phyloP scores from a whole-genome alignment of 257 asterid genomes.

The Echium plantagineum region DNA sequence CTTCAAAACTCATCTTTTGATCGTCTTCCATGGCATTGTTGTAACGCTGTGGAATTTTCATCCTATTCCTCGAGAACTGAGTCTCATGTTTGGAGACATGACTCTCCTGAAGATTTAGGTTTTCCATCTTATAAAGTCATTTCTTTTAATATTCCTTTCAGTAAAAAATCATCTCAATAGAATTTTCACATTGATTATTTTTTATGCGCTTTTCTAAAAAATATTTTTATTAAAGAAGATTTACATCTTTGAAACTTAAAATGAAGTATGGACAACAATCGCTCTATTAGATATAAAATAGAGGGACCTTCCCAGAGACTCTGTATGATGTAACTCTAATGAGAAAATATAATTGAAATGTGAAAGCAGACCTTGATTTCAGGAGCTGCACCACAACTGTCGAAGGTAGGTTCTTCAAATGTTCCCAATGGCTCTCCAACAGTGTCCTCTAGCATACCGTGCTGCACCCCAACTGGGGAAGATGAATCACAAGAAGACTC shows the following conservation, averaged over 20 bases:
- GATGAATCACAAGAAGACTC: conserved; percentile 47
- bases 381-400: conserved; percentile 64
- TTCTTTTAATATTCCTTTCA: too few species aligned
- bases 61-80: too few species aligned
- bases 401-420: conserved; percentile 71
- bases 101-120: too few species aligned
- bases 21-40: too few species aligned
- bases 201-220: too few species aligned
- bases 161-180: too few species aligned
- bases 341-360: conserved; percentile 6
- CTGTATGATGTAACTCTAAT: conserved; percentile 3
- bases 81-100: too few species aligned
- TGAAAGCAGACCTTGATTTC: conserved; percentile 58
- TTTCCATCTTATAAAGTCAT: too few species aligned
- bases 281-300: neutral
- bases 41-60: too few species aligned
- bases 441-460: conserved; percentile 21
- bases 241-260: neutral
- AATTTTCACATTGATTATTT: too few species aligned
- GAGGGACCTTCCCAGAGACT: neutral
- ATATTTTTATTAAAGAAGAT: too few species aligned
- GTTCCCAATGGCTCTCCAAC: conserved; percentile 30
- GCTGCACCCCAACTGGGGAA: conserved; percentile 30
- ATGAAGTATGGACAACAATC: neutral
- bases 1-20: too few species aligned